A percentile compares a stretch with the other conserved stretches of the same genome.
Evolutionary conservation across 202 grass and related monocot genomes (phyloP).

Genomic region (Sporobolus alterniflorus): DNA sequence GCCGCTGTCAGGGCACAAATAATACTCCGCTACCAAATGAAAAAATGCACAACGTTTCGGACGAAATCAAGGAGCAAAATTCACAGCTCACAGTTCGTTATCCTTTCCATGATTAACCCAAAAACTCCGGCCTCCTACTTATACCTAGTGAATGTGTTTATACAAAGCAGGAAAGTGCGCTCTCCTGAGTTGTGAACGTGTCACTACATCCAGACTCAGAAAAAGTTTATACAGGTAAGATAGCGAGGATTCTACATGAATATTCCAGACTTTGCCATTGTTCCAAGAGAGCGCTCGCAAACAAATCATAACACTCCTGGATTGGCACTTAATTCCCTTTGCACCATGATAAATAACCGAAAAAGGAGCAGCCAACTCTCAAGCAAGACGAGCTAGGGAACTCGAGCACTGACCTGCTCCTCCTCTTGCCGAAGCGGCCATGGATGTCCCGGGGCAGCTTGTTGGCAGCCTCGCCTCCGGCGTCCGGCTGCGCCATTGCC

Average conservation of each 20-base stretch:
- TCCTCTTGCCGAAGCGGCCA: background rate
- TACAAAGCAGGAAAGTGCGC: background rate
- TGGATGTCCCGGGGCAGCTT: slow-evolving; percentile 12
- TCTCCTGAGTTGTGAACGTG: background rate
- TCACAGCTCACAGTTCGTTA: background rate
- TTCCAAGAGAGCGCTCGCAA: background rate
- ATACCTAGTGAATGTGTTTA: background rate
- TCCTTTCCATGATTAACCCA: too few relatives aligned
- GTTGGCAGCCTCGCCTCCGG: background rate
- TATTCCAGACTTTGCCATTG: background rate
- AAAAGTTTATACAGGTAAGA: background rate
- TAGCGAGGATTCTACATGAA: background rate
- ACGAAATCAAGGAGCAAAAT: background rate
- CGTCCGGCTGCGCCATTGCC: background rate
- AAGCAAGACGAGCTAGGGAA: background rate
- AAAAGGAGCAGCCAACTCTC: background rate
- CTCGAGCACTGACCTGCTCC: background rate
- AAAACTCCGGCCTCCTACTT: too few relatives aligned
- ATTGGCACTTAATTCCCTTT: background rate
- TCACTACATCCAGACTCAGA: too few relatives aligned
- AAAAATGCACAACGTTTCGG: too few relatives aligned
- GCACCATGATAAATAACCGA: background rate
- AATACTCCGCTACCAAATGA: background rate
- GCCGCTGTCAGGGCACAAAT: background rate
- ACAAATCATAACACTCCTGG: background rate